Evolutionary conservation across 2,329 filamentous ascomycete genomes (phyloP).

Genomic region (Aspergillus phoenicis): DNA sequence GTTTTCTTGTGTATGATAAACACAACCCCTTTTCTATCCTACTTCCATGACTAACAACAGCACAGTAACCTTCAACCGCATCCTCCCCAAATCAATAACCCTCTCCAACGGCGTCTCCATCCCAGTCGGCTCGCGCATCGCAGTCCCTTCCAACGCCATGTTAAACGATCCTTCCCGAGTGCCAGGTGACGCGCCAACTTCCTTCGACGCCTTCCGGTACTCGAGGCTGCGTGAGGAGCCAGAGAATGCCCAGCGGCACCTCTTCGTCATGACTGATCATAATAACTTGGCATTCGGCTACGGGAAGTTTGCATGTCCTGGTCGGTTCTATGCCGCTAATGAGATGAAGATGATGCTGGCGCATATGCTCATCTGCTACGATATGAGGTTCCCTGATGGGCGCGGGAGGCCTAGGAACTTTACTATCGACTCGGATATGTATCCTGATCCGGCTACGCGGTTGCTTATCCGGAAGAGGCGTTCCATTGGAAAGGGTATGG

Average conservation of each 20-base stretch:
- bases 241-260: conserved; percentile 16
- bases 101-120: conserved; percentile 26
- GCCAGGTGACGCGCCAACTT: conserved; percentile 9
- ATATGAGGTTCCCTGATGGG: not conserved
- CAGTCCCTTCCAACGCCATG: conserved; percentile 21
- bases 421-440: not conserved
- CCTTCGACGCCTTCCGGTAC: conserved; percentile 29
- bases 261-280: conserved; percentile 23
- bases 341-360: conserved; percentile 33
- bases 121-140: conserved; percentile 19
- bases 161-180: conserved; percentile 22
- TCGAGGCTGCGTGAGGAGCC: conserved; percentile 19
- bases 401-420: not conserved
- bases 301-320: conserved; percentile 37
- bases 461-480: not conserved
- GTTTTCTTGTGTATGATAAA: conserved; percentile 16
- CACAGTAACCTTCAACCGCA: conserved; percentile 25
- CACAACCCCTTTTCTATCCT: no score
- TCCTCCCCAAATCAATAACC: conserved; percentile 16
- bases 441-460: not conserved
- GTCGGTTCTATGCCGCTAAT: conserved; percentile 35
- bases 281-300: conserved; percentile 33
- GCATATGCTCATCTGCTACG: conserved; percentile 3
- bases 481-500: not conserved
- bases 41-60: not conserved